Conservation (phyloP, 192 early-diverging fungal genomes). For the Coemansia sp. region DNA sequence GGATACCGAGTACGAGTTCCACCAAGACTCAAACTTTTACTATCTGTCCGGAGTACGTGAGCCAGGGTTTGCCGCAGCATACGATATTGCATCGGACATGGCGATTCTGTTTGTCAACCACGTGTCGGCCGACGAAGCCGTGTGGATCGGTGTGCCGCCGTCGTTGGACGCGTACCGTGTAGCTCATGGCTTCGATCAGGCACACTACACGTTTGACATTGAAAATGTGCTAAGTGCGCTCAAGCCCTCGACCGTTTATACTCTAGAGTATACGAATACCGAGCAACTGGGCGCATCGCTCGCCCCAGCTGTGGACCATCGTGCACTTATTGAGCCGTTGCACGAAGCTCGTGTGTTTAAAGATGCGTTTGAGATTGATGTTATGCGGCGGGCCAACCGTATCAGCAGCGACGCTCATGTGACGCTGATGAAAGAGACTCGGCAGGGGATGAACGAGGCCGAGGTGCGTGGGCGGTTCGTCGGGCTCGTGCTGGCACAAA, state of each 20-base stretch:
- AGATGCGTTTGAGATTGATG: constrained; percentile 68
- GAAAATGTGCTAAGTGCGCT: constrained; percentile 43
- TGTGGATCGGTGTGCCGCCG: constrained; percentile 79
- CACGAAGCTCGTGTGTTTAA: constrained; percentile 82
- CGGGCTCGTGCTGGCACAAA: constrained; percentile 66
- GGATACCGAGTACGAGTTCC: constrained; percentile 78
- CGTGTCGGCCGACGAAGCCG: constrained; percentile 61
- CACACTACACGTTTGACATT: constrained; percentile 63
- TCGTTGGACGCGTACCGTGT: constrained; percentile 56
- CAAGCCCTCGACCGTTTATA: constrained; percentile 53
- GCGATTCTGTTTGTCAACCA: constrained; percentile 72
- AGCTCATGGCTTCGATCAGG: constrained; percentile 71
- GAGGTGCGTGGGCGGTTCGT: constrained; percentile 79
- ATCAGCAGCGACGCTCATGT: constrained; percentile 79
- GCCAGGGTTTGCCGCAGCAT: constrained; percentile 68
- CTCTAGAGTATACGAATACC: constrained; percentile 49
- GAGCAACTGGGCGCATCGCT: constrained; percentile 40
- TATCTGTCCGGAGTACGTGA: constrained; percentile 80
- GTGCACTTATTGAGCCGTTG: constrained; percentile 61
- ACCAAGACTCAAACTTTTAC: constrained; percentile 85
- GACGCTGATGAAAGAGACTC: constrained; percentile 67
- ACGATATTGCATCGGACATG: constrained; percentile 63
- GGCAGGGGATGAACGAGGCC: constrained; percentile 67
- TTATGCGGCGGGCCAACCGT: constrained; percentile 75
- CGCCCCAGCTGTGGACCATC: not conserved